Evolutionary conservation across 345 rosid species (phyloP).

Genomic region (Rubroshorea leprosula): DNA sequence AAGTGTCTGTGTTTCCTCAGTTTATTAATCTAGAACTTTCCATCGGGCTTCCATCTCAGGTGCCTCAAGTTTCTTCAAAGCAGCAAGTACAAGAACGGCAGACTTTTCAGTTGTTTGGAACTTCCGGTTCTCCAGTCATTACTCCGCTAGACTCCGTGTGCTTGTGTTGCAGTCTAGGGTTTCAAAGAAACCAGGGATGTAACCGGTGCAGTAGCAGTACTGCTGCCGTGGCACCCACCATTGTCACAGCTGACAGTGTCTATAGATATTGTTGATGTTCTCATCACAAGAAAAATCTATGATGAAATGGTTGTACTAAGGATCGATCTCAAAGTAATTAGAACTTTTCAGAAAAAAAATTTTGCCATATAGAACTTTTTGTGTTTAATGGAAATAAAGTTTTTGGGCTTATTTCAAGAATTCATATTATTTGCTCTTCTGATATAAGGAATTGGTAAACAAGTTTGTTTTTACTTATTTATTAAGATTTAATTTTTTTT

Average conservation of each 20-base stretch:
- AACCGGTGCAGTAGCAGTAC: neutral
- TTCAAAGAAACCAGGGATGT: neutral
- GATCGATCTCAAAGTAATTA: no score
- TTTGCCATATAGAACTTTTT: no score
- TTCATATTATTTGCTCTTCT: no score
- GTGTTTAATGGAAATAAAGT: no score
- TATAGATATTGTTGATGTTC: neutral
- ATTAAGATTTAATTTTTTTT: no score
- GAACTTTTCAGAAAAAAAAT: no score
- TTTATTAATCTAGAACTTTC: slow-evolving; percentile 10
- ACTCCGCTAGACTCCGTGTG: neutral
- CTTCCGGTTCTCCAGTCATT: neutral
- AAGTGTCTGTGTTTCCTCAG: slow-evolving; percentile 4
- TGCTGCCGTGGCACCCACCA: no score
- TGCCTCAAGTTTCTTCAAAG: neutral
- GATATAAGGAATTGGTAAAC: no score
- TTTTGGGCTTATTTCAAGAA: no score
- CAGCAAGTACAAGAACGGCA: neutral
- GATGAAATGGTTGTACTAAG: no score
- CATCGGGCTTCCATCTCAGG: slow-evolving; percentile 1
- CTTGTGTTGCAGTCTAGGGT: slow-evolving; percentile 2
- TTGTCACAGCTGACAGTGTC: neutral
- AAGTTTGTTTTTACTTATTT: no score
- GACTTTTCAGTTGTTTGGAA: slow-evolving; percentile 4
- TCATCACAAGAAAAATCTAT: no score